Conservation (phyloP, 306 rosid species). For the Begonia loranthoides region DNA sequence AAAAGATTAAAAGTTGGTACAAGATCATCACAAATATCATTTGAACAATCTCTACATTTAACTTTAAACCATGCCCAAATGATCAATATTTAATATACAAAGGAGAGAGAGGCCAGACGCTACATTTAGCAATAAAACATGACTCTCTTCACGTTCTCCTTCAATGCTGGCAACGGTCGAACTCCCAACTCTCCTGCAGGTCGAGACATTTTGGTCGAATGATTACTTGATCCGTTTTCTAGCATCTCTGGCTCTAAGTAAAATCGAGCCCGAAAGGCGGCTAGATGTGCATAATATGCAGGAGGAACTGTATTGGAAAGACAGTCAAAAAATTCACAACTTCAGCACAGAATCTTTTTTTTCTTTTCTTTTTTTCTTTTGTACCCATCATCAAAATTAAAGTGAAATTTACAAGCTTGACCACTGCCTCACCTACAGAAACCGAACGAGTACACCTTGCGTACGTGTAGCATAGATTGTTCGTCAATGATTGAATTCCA, state of each 20-base stretch:
- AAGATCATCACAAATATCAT: no score
- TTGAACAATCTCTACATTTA: no score
- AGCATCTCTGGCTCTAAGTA: constrained; percentile 78
- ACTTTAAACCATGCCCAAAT: no score
- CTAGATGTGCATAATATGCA: constrained; percentile 87
- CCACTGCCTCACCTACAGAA: constrained; percentile 57
- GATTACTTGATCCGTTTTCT: constrained; percentile 42
- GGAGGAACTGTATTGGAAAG: constrained; percentile 82
- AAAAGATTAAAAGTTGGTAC: no score
- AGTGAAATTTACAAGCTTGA: no score
- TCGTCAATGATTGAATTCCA: constrained; percentile 80
- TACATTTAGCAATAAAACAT: constrained; percentile 74
- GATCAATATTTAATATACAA: no score
- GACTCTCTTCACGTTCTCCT: constrained; percentile 95
- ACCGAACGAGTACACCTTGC: constrained; percentile 91
- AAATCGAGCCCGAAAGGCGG: constrained; percentile 92
- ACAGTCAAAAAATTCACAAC: no score
- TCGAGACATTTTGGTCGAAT: constrained; percentile 23
- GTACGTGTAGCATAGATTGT: constrained; percentile 82
- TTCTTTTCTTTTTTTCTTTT: no score
- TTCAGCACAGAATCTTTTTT: no score
- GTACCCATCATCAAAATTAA: no score
- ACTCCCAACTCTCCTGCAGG: constrained; percentile 46
- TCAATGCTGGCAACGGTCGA: constrained; percentile 84
- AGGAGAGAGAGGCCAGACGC: no score